phyloP scores from a whole-genome alignment of 1,284 basidiomycete genomes.

The Puccinia novopanici region DNA sequence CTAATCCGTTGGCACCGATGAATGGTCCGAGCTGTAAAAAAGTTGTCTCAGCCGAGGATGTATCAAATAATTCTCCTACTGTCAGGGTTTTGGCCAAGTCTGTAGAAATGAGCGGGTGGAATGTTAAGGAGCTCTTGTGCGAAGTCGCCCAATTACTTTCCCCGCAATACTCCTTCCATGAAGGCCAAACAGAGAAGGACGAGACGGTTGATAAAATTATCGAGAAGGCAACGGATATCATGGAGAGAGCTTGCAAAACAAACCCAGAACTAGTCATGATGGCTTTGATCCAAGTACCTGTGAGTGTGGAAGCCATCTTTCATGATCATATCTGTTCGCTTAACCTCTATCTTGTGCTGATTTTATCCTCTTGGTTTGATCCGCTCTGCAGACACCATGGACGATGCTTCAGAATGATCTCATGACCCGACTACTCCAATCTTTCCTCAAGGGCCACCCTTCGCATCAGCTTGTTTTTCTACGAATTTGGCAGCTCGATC shows the following conservation, averaged over 20 bases:
- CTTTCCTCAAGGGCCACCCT: conserved; percentile 89
- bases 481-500: conserved; percentile 88
- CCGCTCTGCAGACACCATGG: conserved; percentile 69
- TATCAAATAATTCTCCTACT: conserved; percentile 28
- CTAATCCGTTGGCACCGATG: conserved; percentile 47
- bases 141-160: conserved; percentile 31
- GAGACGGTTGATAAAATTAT: conserved; percentile 29
- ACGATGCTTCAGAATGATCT: conserved; percentile 82
- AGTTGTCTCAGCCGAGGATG: conserved; percentile 44
- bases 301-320: not conserved
- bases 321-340: conserved; percentile 14
- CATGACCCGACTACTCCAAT: conserved; percentile 77
- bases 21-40: conserved; percentile 34
- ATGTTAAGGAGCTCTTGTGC: conserved; percentile 46
- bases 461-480: conserved; percentile 96
- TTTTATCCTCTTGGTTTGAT: no score
- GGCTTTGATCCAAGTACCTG: conserved; percentile 79
- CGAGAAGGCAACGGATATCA: conserved; percentile 39
- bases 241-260: conserved; percentile 64
- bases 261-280: conserved; percentile 93
- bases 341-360: no score
- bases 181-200: conserved; percentile 27
- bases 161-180: conserved; percentile 28
- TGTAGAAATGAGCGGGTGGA: conserved; percentile 50
- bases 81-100: conserved; percentile 43